phyloP scores from a whole-genome alignment of 805 yeast genomes.

The Saccharomycopsis sp. region DNA sequence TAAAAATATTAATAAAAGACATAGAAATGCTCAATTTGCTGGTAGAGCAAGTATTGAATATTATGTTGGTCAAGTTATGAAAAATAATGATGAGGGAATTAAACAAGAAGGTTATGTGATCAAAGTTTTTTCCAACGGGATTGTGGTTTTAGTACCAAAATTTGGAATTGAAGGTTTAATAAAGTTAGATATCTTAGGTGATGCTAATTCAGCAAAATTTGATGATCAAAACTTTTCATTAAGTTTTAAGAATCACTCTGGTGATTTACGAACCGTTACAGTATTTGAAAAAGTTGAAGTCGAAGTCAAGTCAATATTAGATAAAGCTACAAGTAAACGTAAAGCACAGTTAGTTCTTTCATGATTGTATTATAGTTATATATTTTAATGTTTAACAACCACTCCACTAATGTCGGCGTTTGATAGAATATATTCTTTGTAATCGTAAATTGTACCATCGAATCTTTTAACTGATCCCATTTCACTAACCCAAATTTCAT shows the following conservation, averaged over 20 bases:
- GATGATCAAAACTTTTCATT: conserved; percentile 73
- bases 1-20: conserved; percentile 83
- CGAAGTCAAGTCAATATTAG: conserved; percentile 69
- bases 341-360: conserved; percentile 65
- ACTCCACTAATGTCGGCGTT: conserved; percentile 81
- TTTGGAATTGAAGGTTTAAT: conserved; percentile 94
- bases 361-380: background rate
- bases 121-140: conserved; percentile 87
- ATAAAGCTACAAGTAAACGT: conserved; percentile 85
- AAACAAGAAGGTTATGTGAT: conserved; percentile 71
- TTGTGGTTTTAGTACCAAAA: conserved; percentile 88
- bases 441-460: conserved; percentile 75
- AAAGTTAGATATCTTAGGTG: conserved; percentile 65
- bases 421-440: conserved; percentile 77
- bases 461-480: conserved; percentile 69
- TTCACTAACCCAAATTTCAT: conserved; percentile 94
- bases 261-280: conserved; percentile 38
- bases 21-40: conserved; percentile 97
- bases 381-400: conserved; percentile 62
- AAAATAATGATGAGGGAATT: conserved; percentile 65
- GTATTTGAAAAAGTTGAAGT: conserved; percentile 85
- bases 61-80: conserved; percentile 96
- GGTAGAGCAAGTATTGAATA: conserved; percentile 97
- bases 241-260: conserved; percentile 37
- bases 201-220: conserved; percentile 49